Percentiles rank a stretch among this genome's conserved stretches.
phyloP scores from a whole-genome alignment of 305 asterid species.

The Nicotiana rustica region DNA sequence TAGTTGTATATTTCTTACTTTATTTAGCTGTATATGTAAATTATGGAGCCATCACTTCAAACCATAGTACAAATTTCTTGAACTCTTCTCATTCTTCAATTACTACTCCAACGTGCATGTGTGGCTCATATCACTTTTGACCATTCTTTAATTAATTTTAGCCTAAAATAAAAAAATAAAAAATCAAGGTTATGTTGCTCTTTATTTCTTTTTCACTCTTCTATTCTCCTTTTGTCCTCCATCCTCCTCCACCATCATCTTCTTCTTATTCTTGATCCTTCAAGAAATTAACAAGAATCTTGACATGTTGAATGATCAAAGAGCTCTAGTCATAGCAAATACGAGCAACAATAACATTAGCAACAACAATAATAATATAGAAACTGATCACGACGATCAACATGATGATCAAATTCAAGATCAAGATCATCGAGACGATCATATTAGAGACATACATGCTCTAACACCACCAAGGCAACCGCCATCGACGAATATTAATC shows the following conservation, averaged over 20 bases:
- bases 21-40: background rate
- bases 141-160: slow-evolving; percentile 37
- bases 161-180: background rate
- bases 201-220: slow-evolving; percentile 1
- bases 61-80: background rate
- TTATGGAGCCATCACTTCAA: slow-evolving; percentile 14
- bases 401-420: slow-evolving; percentile 2
- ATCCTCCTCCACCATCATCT: slow-evolving; percentile 17
- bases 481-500: slow-evolving; percentile 20
- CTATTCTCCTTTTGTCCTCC: slow-evolving; percentile 20
- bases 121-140: slow-evolving; percentile 53
- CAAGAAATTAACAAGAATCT: background rate
- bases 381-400: background rate
- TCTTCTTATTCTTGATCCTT: too few relatives aligned
- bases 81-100: background rate
- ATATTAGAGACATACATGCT: slow-evolving; percentile 81
- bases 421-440: slow-evolving; percentile 42
- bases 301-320: slow-evolving; percentile 59
- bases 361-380: background rate
- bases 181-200: background rate
- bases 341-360: background rate
- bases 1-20: background rate
- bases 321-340: slow-evolving; percentile 44
- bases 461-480: slow-evolving; percentile 67
- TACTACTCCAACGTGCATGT: slow-evolving; percentile 48